Base-by-base conservation (phyloP, 139 green algal genomes). In the Chlamydomonas applanata region DNA sequence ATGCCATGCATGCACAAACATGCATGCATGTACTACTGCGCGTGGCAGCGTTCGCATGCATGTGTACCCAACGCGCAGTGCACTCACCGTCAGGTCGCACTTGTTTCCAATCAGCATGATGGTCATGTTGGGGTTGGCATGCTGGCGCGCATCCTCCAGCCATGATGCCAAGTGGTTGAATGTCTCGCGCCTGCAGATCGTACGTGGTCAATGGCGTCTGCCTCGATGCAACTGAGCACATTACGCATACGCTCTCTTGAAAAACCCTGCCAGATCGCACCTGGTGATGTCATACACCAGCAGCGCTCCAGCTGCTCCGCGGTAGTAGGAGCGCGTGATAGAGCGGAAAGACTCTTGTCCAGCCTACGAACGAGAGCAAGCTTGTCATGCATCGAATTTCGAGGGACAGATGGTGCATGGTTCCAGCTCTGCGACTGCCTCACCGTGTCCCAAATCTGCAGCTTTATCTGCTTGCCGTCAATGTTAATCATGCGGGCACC, bases 81-180 rank as follows among this genome's bases (percentile, higher is more conserved):
- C 53, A 29, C 88, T 84, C 53, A 96, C 89, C 49, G 83, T 87
- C 14, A 99, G 83, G 86, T 99, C 96, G 19, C 83, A 89, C 87
- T 99, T 99, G 90, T 99, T 99, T 54, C 96, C 96, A 45, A 99
- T 99, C 27, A 99, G 88, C 96, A 99, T 99, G 82, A 99, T 98
- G 57, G 95, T 99, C 96, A 99, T 99, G 88, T 98, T 97, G 35
- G 93, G 91, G 88, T 99, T 99, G 25, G 96, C 96, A 77, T 99
- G 96, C 86, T 98, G 95, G 52, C 96, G 83, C 9, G 97, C 97
- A 77, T 99, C 96, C 72, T 99, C 96, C 56, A 99, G 86, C 96
- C 96, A 99, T 76, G 85, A 95, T 2, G 95, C 91, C 36, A 99
- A 80, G 75, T 98, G 94, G 77, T 98, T 95, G 84, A 98, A 99